Base-by-base conservation (phyloP, 495 filamentous ascomycete species). In the Podospora tetraspora region DNA sequence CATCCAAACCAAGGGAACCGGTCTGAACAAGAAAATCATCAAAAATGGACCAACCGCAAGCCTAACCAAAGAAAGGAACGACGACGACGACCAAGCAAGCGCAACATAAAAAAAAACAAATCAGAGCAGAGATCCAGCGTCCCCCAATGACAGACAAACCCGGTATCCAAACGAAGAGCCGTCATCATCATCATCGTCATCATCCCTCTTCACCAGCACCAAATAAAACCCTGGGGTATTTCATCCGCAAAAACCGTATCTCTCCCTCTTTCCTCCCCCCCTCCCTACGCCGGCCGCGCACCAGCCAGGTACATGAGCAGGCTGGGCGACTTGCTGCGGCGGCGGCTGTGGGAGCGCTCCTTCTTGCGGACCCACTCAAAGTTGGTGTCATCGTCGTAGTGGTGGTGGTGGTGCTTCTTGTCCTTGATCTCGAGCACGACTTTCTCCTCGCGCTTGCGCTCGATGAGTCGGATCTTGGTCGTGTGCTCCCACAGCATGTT, bases 401-500 rank as follows among this genome's bases (percentile, higher is more conserved):
- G 78, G 65, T 82, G 84, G 72, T 79, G 63, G 83, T 81, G 25
- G 76, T 80, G 71, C 81, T 75, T 37, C 79, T 70, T 67, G 83
- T 83, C 72, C 61, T 76, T 73, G 68, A 74, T 71, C 67, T 75
- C 66, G 57, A 76, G 70, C 43, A 82, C 74, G 19, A 80, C 71
- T 69, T 79, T 79, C 57, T 73, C 75, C 70, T 79, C 78, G 0
- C 74, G 73, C 74, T 89, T 70, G 43, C 43, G 43, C 62, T 68
- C 57, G 43, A 70, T 66, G 67, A 70, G 83, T 34, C 90, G 86
- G 68, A 91, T 69, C 62, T 85, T 81, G 66, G 83, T 80, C 11
- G 90, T 91, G 80, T 94, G 90, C 13, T 84, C 80, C 80, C 91
- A 94, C 61, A 94, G 86, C 61, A 88, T 78, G 59, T 90, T 84